Base-by-base conservation (phyloP, 768 basidiomycete species). In the Phylloporus rhodoxanthus region DNA sequence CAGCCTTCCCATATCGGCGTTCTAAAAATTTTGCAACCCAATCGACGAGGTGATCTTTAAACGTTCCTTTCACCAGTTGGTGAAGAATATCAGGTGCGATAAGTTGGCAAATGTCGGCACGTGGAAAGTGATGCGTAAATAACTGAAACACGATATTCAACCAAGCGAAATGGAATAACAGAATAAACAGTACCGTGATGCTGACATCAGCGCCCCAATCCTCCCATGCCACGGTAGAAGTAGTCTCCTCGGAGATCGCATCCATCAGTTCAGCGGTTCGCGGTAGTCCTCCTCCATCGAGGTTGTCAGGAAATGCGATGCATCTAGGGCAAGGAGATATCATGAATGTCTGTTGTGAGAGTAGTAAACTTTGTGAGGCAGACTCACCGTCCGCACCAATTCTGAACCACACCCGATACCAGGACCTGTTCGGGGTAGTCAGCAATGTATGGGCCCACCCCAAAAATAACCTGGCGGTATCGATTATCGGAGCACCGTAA, bases 371-470 rank as follows among this genome's bases (percentile, higher is more conserved):
- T 5, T 23, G 21, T 23, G 21, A 29, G 28, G 9, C 10, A 10
- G 10, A 38, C 37, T 21, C 2, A 53, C 44, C 33, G 14, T 5
- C 47, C 33, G 15, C 48, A 54, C 45, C 53, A 54, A 8, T 43
- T 47, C 11, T 50, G 48, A n/a, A 54, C 48, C 8, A 54, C 20
- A 0, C 45, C 29, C 0, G 41, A 17, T 1, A 54, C 4, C 0
- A 70, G 48, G 0, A 56, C 67, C 47, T 74, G 70, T 47, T 75
- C 68, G 0, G 66, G 70, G 41, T 75, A 73, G 42, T 75, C 67
- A 0, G 68, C 67, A 48, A 75, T 73, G 30, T 71, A 71, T 1
- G 70, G 66, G 0, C 71, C 69, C 2, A 74, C 40, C 0, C 65
- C 63, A 55, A 64, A 74, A 5, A 54, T 29, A 5, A 50, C 19